Percentiles rank a stretch among this genome's conserved stretches.
These are phyloP conservation scores for Citrus medica DNA, from an alignment of 345 rosid genomes.

Conservation along the genomic window DNA sequence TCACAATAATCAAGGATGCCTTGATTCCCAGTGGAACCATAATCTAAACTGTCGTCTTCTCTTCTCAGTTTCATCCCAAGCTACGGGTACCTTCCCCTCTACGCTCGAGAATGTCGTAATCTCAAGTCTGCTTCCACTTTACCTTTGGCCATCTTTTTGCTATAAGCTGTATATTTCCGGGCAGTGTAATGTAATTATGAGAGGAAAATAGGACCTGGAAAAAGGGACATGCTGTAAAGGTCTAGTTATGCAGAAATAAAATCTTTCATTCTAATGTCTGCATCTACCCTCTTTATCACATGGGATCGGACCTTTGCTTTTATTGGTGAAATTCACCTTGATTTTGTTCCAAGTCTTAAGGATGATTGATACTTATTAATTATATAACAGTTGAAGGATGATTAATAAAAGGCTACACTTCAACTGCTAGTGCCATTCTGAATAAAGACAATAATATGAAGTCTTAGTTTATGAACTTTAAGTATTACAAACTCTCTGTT, in stretches of 20 bases:
- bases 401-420: too few relatives aligned
- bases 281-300: background rate
- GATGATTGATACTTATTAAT: too few relatives aligned
- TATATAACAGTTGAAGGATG: too few relatives aligned
- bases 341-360: background rate
- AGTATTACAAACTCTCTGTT: too few relatives aligned
- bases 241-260: slow-evolving; percentile 18
- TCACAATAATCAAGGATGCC: slow-evolving; percentile 92
- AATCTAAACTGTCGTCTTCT: slow-evolving; percentile 32
- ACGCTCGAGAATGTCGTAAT: background rate
- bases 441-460: too few relatives aligned
- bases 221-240: slow-evolving; percentile 6
- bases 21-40: slow-evolving; percentile 88
- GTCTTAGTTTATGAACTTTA: too few relatives aligned
- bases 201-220: slow-evolving; percentile 7
- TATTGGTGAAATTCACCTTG: background rate
- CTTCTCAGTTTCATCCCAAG: background rate
- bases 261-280: background rate
- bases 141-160: background rate
- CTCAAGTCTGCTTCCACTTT: slow-evolving; percentile 4
- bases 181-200: slow-evolving; percentile 12
- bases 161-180: slow-evolving; percentile 18
- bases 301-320: background rate
- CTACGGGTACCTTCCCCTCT: background rate
- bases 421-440: too few relatives aligned